These are phyloP conservation scores for Leccinum imitatum DNA, from an alignment of 768 basidiomycete species.

Conservation along the genomic window DNA sequence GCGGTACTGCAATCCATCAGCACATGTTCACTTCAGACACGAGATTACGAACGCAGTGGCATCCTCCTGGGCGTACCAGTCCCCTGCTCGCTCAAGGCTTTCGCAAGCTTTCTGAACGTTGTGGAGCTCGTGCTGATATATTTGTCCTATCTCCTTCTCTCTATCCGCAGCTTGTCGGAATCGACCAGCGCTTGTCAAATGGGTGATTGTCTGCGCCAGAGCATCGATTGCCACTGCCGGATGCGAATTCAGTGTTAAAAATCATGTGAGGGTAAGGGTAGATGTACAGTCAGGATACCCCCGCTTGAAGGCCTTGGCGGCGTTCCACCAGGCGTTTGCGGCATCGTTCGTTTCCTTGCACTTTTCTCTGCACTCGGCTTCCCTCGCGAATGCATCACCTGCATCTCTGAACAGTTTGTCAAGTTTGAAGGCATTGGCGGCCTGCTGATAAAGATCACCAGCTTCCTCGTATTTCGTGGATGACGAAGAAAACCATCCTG, in stretches of 20 bases:
- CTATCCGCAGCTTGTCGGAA: conserved; percentile 98
- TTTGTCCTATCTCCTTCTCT: conserved; percentile 95
- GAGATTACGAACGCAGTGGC: conserved; percentile 76
- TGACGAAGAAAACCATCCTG: conserved; percentile 86
- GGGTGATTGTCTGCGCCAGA: conserved; percentile 77
- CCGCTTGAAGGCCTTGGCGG: conserved; percentile 93
- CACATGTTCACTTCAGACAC: background rate
- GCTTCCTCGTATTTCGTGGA: conserved; percentile 91
- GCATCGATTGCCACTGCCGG: conserved; percentile 84
- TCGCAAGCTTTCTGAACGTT: conserved; percentile 88
- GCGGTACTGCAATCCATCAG: conserved; percentile 65
- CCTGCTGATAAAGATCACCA: conserved; percentile 92
- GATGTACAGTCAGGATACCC: conserved; percentile 77
- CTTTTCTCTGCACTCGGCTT: conserved; percentile 91
- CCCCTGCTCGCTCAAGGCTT: conserved; percentile 86
- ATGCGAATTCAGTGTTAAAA: conserved; percentile 10
- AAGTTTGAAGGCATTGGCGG: conserved; percentile 90
- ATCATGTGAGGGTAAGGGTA: background rate
- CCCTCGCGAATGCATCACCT: conserved; percentile 88
- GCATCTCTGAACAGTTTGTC: conserved; percentile 91
- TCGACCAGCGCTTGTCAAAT: conserved; percentile 80
- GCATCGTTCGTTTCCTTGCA: conserved; percentile 90
- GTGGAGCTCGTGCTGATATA: conserved; percentile 79
- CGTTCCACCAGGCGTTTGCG: conserved; percentile 99
- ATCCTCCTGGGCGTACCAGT: conserved; percentile 99